phyloP scores from a whole-genome alignment of 2,329 filamentous ascomycete species.

The Calonectria montana region DNA sequence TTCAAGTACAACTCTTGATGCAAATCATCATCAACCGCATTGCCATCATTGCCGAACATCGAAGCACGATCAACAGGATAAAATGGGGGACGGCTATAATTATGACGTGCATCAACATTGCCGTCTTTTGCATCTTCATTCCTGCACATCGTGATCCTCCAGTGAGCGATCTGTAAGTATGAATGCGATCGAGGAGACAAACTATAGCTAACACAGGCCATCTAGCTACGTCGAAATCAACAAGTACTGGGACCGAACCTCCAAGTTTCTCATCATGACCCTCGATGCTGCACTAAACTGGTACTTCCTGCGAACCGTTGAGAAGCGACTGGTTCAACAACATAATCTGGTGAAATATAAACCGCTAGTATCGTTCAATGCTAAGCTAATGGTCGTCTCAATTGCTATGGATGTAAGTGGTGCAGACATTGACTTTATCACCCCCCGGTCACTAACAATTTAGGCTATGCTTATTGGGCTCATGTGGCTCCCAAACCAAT shows the following conservation, averaged over 20 bases:
- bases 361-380: slow-evolving; percentile 61
- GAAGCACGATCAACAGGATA: slow-evolving; percentile 49
- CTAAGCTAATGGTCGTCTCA: slow-evolving; percentile 60
- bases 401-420: slow-evolving; percentile 59
- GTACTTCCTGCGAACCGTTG: slow-evolving; percentile 62
- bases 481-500: slow-evolving; percentile 48
- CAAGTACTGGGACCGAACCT: slow-evolving; percentile 62
- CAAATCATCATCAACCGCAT: slow-evolving; percentile 68
- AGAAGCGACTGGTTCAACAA: slow-evolving; percentile 58
- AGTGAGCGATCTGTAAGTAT: slow-evolving; percentile 47
- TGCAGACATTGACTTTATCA: too few species aligned
- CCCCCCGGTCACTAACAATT: fast-evolving
- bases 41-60: slow-evolving; percentile 58
- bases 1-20: slow-evolving; percentile 62
- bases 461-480: slow-evolving; percentile 46
- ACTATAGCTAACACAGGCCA: background rate
- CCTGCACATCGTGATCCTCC: slow-evolving; percentile 57
- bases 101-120: slow-evolving; percentile 63
- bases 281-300: slow-evolving; percentile 63
- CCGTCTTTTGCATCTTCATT: slow-evolving; percentile 66
- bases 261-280: slow-evolving; percentile 63
- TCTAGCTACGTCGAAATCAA: slow-evolving; percentile 56
- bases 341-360: slow-evolving; percentile 62
- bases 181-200: too few species aligned
- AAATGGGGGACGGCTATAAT: slow-evolving; percentile 59